These are phyloP conservation scores for Fusarium sp. DNA, from an alignment of 2,329 filamentous ascomycete species.

Conservation along the genomic window DNA sequence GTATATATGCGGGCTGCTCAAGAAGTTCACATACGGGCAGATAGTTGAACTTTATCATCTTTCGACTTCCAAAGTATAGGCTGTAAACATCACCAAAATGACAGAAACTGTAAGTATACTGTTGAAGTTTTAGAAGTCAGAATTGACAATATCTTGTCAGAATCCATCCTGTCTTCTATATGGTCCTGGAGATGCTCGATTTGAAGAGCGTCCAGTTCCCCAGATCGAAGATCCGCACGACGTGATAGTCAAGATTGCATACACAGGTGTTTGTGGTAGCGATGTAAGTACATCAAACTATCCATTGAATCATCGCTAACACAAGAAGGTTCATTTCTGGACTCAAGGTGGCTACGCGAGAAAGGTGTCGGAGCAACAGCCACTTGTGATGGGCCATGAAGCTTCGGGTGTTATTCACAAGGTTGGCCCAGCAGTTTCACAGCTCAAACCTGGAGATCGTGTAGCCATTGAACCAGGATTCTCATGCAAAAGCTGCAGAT, in stretches of 20 bases:
- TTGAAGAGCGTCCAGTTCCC: conserved; percentile 41
- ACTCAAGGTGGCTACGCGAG: conserved; percentile 83
- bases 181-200: conserved; percentile 38
- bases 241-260: conserved; percentile 44
- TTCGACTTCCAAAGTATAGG: background rate
- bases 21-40: background rate
- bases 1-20: background rate
- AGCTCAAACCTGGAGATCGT: conserved; percentile 80
- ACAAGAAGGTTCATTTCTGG: conserved; percentile 83
- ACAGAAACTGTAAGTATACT: conserved; percentile 3
- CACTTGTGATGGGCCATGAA: conserved; percentile 80
- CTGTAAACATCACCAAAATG: conserved; percentile 4
- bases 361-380: conserved; percentile 83
- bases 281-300: conserved; percentile 31
- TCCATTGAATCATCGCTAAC: background rate
- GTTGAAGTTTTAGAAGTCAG: too few species aligned
- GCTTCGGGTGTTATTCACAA: conserved; percentile 82
- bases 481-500: conserved; percentile 82
- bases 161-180: conserved; percentile 46
- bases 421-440: conserved; percentile 74
- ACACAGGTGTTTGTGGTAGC: conserved; percentile 50
- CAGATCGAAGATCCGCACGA: conserved; percentile 47
- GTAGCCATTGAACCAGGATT: conserved; percentile 94
- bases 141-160: background rate
- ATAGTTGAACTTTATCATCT: background rate